Evolutionary conservation across 768 basidiomycete genomes (phyloP), one percentile per base, ranked within the genome.

Genomic region (Leccinellum luteum): DNA sequence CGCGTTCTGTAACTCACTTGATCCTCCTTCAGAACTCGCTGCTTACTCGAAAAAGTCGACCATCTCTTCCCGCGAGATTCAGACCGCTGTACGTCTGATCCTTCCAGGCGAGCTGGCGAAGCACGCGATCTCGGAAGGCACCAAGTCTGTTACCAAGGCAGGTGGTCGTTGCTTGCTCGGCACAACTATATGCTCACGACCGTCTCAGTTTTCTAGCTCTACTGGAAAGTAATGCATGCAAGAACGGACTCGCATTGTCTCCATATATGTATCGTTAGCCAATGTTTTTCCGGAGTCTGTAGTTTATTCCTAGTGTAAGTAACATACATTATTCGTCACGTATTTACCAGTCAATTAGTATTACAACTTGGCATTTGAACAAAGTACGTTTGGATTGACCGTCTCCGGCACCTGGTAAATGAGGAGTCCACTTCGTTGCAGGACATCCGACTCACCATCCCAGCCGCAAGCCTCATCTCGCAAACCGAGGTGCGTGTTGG

Each of bases 31-130:
- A 92, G 94, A 96, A 80, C 89, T 98, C 64, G 95, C 96, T 43
- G 82, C 92, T 1, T 98, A 98, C 81, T 97, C 95, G 64, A 96
- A 97, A 81, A 96, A 96, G 77, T 97, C 96, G 8, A 98, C 95
- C 32, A 98, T 98, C 73, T 97, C 96, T 41, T 97, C 94, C 51
- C 93, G 95, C 62, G 95, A 98, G 77, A 98, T 98, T 65, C 95
- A 98, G 75, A 98, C 96, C 35, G 85, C 94, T 45, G 97, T 98
- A 53, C 90, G 96, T 62, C 85, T 98, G 55, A 96, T 99, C 75
- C 89, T 99, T 25, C 94, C 96, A 65, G 94, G 92, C 73, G 94
- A 95, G 76, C 86, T 96, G 54, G 89, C 92, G 68, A 96, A 95
- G 81, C 71, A 72, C 32, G 71, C 72, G 4, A 72, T 72, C 47